These are phyloP conservation scores for Alternaria novae-zelandiae DNA, from an alignment of 2,329 filamentous ascomycete genomes.

Conservation along the genomic window DNA sequence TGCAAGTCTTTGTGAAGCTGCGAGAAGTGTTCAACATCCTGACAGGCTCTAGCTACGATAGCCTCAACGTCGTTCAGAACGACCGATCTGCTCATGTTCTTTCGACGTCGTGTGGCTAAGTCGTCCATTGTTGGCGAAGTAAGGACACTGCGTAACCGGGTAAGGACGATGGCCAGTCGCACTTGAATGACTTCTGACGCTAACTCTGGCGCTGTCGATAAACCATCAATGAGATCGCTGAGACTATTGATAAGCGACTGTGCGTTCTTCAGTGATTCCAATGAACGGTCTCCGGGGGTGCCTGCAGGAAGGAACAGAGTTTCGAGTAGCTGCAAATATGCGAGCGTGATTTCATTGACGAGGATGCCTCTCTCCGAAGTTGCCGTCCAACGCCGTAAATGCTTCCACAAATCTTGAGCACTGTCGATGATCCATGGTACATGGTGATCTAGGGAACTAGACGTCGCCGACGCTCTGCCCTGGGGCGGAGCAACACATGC, in stretches of 20 bases:
- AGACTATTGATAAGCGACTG: slow-evolving; percentile 26
- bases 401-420: slow-evolving; percentile 31
- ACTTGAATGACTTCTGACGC: slow-evolving; percentile 31
- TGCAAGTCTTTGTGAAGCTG: slow-evolving; percentile 39
- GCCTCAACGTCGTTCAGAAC: slow-evolving; percentile 24
- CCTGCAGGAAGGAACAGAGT: slow-evolving; percentile 12
- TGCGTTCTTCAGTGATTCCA: slow-evolving; percentile 28
- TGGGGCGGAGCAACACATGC: slow-evolving; percentile 2
- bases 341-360: slow-evolving; percentile 25
- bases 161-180: slow-evolving; percentile 31
- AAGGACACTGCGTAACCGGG: slow-evolving; percentile 22
- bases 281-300: slow-evolving; percentile 6
- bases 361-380: slow-evolving; percentile 12
- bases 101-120: background rate
- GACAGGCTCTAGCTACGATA: slow-evolving; percentile 25
- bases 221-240: slow-evolving; percentile 25
- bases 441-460: slow-evolving; percentile 20
- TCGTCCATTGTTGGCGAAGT: background rate
- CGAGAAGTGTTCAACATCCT: slow-evolving; percentile 21
- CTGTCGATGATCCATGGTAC: slow-evolving; percentile 37
- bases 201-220: slow-evolving; percentile 19
- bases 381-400: slow-evolving; percentile 29
- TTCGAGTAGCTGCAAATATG: slow-evolving; percentile 36
- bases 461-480: background rate
- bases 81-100: slow-evolving; percentile 5